A percentile compares a stretch with the other conserved stretches of the same genome.
Evolutionary conservation across 345 rosid species (phyloP).

Genomic region (Excoecaria cochinchinensis): DNA sequence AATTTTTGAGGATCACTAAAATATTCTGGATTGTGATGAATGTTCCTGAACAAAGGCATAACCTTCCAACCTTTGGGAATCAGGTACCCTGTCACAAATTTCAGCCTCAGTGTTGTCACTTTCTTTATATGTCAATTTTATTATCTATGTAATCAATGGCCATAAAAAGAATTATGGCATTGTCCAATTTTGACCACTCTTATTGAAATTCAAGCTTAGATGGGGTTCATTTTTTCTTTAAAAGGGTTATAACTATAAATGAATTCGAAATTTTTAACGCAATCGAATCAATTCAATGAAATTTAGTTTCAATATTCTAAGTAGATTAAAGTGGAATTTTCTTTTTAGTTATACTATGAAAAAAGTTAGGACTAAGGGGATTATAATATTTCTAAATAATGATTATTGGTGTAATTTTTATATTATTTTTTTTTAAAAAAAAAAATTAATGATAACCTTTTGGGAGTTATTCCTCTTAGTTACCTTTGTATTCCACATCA

Average conservation of each 20-base stretch:
- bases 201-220: too few relatives aligned
- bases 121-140: constrained; percentile 14
- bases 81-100: constrained; percentile 47
- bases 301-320: too few relatives aligned
- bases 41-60: constrained; percentile 74
- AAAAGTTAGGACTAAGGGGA: background rate
- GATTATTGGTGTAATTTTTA: too few relatives aligned
- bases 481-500: constrained; percentile 75
- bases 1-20: constrained; percentile 61
- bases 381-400: background rate
- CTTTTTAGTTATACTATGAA: background rate
- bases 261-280: too few relatives aligned
- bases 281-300: too few relatives aligned
- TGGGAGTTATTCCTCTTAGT: constrained; percentile 1
- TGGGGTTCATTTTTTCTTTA: too few relatives aligned
- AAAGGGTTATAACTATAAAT: too few relatives aligned
- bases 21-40: constrained; percentile 64
- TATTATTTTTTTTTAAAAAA: background rate
- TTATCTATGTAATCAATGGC: background rate
- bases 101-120: constrained; percentile 6
- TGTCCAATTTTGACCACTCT: constrained; percentile 8
- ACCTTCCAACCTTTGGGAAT: constrained; percentile 90
- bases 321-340: too few relatives aligned
- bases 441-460: background rate
- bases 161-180: background rate